Conservation (phyloP, 2,329 filamentous ascomycete species). For the Penicillium polonicum region DNA sequence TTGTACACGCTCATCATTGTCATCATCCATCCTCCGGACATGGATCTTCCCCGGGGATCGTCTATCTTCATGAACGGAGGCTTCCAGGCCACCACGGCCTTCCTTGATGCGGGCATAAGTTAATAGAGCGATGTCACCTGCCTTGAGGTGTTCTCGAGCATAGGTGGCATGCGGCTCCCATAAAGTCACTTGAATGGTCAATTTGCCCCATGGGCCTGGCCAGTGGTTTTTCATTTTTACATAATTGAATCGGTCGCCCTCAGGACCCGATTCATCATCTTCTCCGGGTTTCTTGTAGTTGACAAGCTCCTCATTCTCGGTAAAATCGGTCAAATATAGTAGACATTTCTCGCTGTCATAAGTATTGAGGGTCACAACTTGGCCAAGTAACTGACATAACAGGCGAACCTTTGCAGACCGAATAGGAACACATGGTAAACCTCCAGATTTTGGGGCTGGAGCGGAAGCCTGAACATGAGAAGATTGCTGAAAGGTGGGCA, state of each 20-base stretch:
- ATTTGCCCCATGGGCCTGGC: constrained; percentile 71
- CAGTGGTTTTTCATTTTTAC: constrained; percentile 50
- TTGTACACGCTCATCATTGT: constrained; percentile 50
- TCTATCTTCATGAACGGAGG: constrained; percentile 64
- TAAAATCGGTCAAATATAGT: constrained; percentile 82
- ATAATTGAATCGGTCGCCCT: constrained; percentile 61
- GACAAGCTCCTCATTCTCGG: constrained; percentile 65
- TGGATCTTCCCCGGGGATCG: constrained; percentile 54
- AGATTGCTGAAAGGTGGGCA: background rate
- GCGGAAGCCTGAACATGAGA: constrained; percentile 13
- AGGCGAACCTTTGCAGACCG: constrained; percentile 56
- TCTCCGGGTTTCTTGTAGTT: constrained; percentile 45
- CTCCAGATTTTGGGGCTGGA: constrained; percentile 2
- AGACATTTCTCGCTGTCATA: constrained; percentile 51
- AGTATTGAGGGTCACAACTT: constrained; percentile 63
- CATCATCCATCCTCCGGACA: constrained; percentile 54
- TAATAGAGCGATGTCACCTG: constrained; percentile 64
- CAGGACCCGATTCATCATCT: constrained; percentile 37
- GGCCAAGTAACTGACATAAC: constrained; percentile 69
- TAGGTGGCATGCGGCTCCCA: constrained; percentile 66
- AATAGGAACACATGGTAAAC: constrained; percentile 57
- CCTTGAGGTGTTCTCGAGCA: constrained; percentile 56
- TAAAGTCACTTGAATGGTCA: constrained; percentile 68
- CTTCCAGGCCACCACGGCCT: constrained; percentile 65
- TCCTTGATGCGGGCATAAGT: constrained; percentile 71